Evolutionary conservation across 2,329 filamentous ascomycete species (phyloP).

Genomic region (Colletotrichum filicis): DNA sequence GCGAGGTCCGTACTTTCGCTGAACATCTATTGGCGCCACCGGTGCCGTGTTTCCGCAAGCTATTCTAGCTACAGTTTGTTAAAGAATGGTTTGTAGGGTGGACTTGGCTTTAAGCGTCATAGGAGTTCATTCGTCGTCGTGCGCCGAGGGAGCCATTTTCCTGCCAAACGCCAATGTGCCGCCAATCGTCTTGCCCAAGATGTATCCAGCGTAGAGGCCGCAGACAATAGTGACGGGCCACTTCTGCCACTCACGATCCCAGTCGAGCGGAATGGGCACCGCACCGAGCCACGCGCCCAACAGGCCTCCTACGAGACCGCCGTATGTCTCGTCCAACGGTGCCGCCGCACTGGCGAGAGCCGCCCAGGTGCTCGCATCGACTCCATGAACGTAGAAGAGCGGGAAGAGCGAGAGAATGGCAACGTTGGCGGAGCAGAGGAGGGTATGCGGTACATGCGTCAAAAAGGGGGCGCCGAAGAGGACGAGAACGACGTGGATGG

Average conservation of each 20-base stretch:
- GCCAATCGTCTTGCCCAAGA: conserved; percentile 73
- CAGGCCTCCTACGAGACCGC: conserved; percentile 80
- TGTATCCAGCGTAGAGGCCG: conserved; percentile 84
- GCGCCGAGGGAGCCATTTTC: conserved; percentile 45
- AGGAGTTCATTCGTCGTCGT: conserved; percentile 13
- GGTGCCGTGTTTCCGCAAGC: neutral
- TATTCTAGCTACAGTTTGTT: neutral
- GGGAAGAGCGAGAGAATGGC: conserved; percentile 82
- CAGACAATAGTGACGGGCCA: conserved; percentile 94
- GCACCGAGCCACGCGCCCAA: conserved; percentile 93
- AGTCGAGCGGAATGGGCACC: conserved; percentile 94
- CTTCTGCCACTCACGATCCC: conserved; percentile 99
- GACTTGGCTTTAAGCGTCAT: neutral
- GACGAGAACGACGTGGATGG: conserved; percentile 72
- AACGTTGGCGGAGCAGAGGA: conserved; percentile 84
- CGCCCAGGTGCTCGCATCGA: conserved; percentile 78
- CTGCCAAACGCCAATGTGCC: conserved; percentile 61
- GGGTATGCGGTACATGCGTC: conserved; percentile 81
- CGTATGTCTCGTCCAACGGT: conserved; percentile 87
- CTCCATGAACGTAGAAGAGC: conserved; percentile 86
- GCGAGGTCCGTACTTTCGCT: neutral
- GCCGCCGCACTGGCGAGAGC: conserved; percentile 72
- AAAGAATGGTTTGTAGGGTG: neutral
- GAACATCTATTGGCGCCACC: neutral
- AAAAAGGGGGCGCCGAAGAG: conserved; percentile 94